Percentiles rank a stretch among this genome's conserved stretches.
Conservation (phyloP, 2,329 filamentous ascomycete genomes). For the Alternaria conjuncta region DNA sequence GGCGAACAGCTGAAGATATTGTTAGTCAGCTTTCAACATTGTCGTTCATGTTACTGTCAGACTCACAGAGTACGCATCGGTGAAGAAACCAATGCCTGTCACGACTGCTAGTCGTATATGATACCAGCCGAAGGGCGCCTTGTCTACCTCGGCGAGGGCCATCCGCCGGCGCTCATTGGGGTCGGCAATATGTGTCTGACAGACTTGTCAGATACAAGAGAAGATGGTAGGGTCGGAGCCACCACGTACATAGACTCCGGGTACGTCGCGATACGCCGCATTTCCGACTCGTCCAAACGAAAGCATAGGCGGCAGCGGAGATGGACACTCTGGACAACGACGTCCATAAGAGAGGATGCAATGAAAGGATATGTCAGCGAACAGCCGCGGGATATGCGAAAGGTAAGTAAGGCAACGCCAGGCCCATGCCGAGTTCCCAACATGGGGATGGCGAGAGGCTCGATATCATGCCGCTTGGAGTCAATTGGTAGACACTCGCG, state of each 20-base stretch:
- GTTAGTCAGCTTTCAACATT: constrained; percentile 7
- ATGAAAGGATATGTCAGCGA: constrained; percentile 11
- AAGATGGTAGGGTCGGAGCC: not conserved
- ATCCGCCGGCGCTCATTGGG: constrained; percentile 46
- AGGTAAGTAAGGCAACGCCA: constrained; percentile 7
- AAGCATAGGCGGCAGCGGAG: constrained; percentile 24
- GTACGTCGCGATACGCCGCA: constrained; percentile 41
- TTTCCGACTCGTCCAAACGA: constrained; percentile 39
- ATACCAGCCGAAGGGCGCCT: constrained; percentile 60
- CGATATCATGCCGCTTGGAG: constrained; percentile 15
- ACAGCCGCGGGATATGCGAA: not conserved
- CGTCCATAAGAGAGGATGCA: constrained; percentile 2
- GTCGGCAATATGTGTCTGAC: constrained; percentile 39
- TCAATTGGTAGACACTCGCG: constrained; percentile 20
- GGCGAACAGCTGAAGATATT: constrained; percentile 60
- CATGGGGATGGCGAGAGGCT: not conserved
- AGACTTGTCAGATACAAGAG: constrained; percentile 15
- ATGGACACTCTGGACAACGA: not conserved
- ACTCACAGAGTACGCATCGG: constrained; percentile 69
- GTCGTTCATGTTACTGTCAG: not conserved
- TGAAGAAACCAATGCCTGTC: constrained; percentile 87
- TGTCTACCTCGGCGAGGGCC: constrained; percentile 46
- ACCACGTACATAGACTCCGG: constrained; percentile 30
- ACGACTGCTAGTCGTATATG: constrained; percentile 79
- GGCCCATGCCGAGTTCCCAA: constrained; percentile 1